Conservation (phyloP, 306 rosid genomes). For the Coriaria nepalensis region DNA sequence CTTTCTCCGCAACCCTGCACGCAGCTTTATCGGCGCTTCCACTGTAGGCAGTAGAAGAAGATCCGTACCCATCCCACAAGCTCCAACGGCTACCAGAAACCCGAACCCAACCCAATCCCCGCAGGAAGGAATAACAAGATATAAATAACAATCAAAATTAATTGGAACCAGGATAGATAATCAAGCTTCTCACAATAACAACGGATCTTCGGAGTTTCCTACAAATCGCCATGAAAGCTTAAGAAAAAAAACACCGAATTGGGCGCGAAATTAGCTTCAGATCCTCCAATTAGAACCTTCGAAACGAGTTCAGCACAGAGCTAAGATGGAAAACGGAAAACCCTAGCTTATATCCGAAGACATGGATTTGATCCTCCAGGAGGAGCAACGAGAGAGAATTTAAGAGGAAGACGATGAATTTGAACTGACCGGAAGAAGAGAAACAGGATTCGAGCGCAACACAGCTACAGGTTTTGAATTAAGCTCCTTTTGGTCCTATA, state of each 20-base stretch:
- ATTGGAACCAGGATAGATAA: background rate
- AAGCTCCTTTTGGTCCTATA: no score
- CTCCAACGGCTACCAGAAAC: slow-evolving; percentile 14
- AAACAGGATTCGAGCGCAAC: no score
- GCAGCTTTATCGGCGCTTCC: slow-evolving; percentile 98
- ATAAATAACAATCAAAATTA: slow-evolving; percentile 20
- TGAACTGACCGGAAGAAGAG: no score
- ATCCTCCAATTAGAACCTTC: background rate
- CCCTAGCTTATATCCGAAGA: slow-evolving; percentile 78
- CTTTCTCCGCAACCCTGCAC: slow-evolving; percentile 94
- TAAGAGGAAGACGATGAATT: background rate
- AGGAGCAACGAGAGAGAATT: background rate
- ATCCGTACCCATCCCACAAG: slow-evolving; percentile 80
- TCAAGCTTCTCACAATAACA: no score
- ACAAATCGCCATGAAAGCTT: no score
- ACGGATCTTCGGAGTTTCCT: no score
- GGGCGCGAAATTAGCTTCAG: background rate
- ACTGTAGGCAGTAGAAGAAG: slow-evolving; percentile 58
- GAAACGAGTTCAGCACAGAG: background rate
- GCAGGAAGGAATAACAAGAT: no score
- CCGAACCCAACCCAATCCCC: slow-evolving; percentile 7
- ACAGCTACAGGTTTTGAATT: no score
- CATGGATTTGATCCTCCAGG: slow-evolving; percentile 35
- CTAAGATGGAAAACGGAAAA: slow-evolving; percentile 5
- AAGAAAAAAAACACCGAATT: background rate